Base-by-base conservation (phyloP, 2,329 filamentous ascomycete genomes). In the Phyllosticta citriasiana region DNA sequence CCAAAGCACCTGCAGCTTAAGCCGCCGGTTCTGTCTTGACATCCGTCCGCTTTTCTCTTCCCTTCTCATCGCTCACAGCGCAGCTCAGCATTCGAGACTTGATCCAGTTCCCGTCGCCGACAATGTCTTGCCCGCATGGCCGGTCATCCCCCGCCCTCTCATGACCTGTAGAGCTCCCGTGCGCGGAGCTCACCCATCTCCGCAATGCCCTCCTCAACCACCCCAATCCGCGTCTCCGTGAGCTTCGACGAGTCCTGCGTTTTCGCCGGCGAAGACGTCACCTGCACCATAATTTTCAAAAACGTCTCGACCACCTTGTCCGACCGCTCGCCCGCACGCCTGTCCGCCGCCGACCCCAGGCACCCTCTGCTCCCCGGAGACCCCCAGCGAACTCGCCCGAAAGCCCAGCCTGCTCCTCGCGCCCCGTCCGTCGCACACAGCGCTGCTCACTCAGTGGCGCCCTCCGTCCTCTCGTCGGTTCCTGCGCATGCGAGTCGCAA, bases 211-310 rank as follows among this genome's bases (percentile, higher is more conserved):
- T 54, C 27, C 60, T 27, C 60, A 52, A 57, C 24, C 55, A 60
- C 60, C 57, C 93, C 95, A 79, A 91, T 99, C 73, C 89, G 92
- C 74, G 93, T 97, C 76, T 96, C 93, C 74, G 90, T 99, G 74
- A 87, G 88, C 78, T 99, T 93, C 89, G 88, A 91, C 74, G 89
- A 96, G 72, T 87, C 93, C 74, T 92, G 89, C 64, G 90, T 99
- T 69, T 99, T 97, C 77, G 90, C 94, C 62, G 94, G 94, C 75
- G 94, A 99, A 80, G 88, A 96, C 71, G 84, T 97, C 71, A 89
- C 92, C 77, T 97, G 94, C 77, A 91, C 87, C 67, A 96, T 99
- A 74, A 97, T 90, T 57, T 99, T 99, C 78, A 93, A 88, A 77
- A 99, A 99, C 73, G 82, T 92, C 57, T 79, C 82, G 30, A 74